Evolutionary conservation across 495 filamentous ascomycete genomes (phyloP), one percentile per base, ranked within the genome.

Genomic region (Niebla homalea): DNA sequence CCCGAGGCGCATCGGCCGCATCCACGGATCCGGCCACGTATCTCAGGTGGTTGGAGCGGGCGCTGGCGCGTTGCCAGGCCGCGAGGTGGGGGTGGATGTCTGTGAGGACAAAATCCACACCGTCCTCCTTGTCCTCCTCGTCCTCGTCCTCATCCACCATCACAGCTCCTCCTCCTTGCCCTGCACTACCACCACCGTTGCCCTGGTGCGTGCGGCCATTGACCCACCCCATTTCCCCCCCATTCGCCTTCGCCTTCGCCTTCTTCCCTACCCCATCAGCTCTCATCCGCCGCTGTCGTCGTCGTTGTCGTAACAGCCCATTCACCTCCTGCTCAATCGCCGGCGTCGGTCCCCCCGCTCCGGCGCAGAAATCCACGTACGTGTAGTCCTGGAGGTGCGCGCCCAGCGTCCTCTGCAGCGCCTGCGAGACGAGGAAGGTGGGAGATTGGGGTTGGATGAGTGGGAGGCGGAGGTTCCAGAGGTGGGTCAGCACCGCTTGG

Each of bases 341-440:
- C 0, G 77, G 76, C 3, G 78, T 83, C 0, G 81, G 81, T 0
- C 83, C 84, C 38, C 84, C 84, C 22, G 71, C 80, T 48, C 84
- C 84, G 16, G 84, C 79, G 62, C 82, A 85, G 63, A 87, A 81
- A 63, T 89, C 84, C 46, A 87, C 74, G 50, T 83, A 76, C 16
- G 72, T 73, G 58, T 77, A 73, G 6, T 57, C 67, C 25, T 65
- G 67, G 1, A 69, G 57, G 36, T 64, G 58, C 26, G 41, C 21
- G 23, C 54, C 67, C 23, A 75, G 73, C 43, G 63, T 64, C 45
- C 53, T 56, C 15, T 66, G 63, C 21, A 82, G 53, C 4, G 46
- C 52, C 21, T 43, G 41, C 20, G 57, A 67, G 36, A 75, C 64
- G 46, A 64, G 60, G 51, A 59, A 57, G 46, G 65, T 61, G 20